Conservation (phyloP, 148 eudicot species). For the Rhododendron mucronatum region DNA sequence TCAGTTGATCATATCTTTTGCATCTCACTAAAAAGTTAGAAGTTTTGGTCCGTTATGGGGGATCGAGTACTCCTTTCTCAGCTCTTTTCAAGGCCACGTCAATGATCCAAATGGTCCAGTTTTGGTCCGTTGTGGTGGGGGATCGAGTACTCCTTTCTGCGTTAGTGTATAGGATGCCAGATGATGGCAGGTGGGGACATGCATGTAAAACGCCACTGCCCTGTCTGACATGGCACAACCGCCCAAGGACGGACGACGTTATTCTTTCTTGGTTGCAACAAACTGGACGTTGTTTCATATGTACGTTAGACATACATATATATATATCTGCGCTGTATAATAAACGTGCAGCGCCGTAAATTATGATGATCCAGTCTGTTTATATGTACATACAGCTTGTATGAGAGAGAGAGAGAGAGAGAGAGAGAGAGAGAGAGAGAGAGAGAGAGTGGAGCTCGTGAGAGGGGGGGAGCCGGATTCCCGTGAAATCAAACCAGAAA, state of each 20-base stretch:
- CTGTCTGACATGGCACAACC: slow-evolving; percentile 20
- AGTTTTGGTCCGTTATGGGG: no score
- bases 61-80: no score
- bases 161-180: neutral
- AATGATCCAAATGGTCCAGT: no score
- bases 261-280: neutral
- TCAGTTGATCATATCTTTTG: no score
- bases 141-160: neutral
- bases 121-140: no score
- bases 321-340: slow-evolving; percentile 5
- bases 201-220: neutral
- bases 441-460: slow-evolving; percentile 23
- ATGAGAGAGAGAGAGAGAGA: neutral
- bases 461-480: slow-evolving; percentile 8
- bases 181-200: neutral
- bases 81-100: neutral
- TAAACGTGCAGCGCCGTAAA: slow-evolving; percentile 31
- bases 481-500: slow-evolving; percentile 23
- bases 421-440: neutral
- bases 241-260: slow-evolving; percentile 8
- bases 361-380: neutral
- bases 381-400: neutral
- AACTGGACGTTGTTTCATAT: neutral
- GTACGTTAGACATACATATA: neutral
- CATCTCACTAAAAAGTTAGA: no score